Evolutionary conservation across 495 filamentous ascomycete species (phyloP), one percentile per base, ranked within the genome.

Genomic region (Penicillium antarcticum): DNA sequence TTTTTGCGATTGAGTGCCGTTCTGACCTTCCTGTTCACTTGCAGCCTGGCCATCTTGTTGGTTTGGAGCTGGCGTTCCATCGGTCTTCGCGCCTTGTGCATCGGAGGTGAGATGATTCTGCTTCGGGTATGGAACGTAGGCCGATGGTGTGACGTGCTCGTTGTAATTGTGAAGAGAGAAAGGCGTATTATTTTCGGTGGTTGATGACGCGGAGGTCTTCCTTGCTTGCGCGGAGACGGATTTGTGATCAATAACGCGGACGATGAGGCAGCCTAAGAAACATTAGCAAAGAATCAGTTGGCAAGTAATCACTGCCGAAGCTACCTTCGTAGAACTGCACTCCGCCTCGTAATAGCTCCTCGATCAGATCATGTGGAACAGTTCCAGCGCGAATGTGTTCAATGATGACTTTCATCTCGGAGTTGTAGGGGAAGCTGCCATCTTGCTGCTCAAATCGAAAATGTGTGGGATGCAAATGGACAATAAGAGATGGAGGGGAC

Each of bases 381-480:
- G 84, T 88, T 49, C 80, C 72, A 5, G 69, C 68, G 53, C 73
- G 79, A 24, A 97, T 60, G 67, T 95, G 89, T 56, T 92, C 84
- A 19, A 97, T 74, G 33, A 96, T 80, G 48, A 88, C 69, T 58
- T 80, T 83, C 90, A 97, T 96, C 40, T 92, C 88, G 6, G 91
- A 96, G 54, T 87, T 87, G 66, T 97, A 97, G 1, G 80, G 74
- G 56, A 96, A 96, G 63, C 86, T 88, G 53, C 92, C 91, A 67
- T 97, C 90, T 71, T 96, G 92, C 52, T 91, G 83, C 56, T 97
- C 94, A 67, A 99, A 95, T 42, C 89, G 87, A 64, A 95, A 97
- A 70, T 96, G 83, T 4, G 78, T 87, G 3, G 83, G 80, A 62
- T 96, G 84, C 1, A 99, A 72, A 69, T 97, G 91, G 32, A 99